A percentile compares a stretch with the other conserved stretches of the same genome.
These are phyloP conservation scores for Puccinellia tenuiflora DNA, from an alignment of 176 grass and related monocot species.

Conservation along the genomic window DNA sequence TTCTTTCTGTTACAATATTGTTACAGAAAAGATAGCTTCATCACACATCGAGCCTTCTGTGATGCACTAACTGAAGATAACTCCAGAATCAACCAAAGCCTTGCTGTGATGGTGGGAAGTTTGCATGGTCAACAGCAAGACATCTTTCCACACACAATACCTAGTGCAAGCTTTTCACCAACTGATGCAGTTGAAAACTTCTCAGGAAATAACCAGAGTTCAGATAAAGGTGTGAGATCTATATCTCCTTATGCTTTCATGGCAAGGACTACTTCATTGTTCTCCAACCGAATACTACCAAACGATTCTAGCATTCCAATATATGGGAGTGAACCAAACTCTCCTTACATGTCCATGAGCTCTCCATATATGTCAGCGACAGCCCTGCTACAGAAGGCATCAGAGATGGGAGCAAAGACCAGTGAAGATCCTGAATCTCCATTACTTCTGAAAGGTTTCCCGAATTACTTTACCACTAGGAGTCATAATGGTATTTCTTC, in stretches of 20 bases:
- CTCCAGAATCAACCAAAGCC: conserved; percentile 8
- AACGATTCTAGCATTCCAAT: background rate
- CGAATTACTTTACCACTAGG: conserved; percentile 1
- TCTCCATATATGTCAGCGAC: conserved; percentile 13
- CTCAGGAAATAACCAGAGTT: background rate
- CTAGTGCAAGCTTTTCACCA: background rate
- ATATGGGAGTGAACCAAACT: conserved; percentile 3
- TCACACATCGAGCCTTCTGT: conserved; percentile 17
- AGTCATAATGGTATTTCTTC: background rate
- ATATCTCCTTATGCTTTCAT: conserved; percentile 3
- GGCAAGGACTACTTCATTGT: background rate
- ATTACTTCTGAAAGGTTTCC: conserved; percentile 10
- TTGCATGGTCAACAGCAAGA: background rate
- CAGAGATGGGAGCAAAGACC: conserved; percentile 18
- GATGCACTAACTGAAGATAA: conserved; percentile 18
- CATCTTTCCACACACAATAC: conserved; percentile 6
- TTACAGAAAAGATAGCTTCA: conserved; percentile 14
- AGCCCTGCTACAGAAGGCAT: conserved; percentile 12
- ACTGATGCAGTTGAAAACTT: background rate
- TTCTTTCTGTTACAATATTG: background rate
- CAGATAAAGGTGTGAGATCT: background rate
- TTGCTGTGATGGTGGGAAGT: conserved; percentile 10
- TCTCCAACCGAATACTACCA: background rate
- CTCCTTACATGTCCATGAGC: conserved; percentile 13
- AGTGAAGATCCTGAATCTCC: background rate